Evolutionary conservation across 495 filamentous ascomycete genomes (phyloP).

Genomic region (Penicillium antarcticum): DNA sequence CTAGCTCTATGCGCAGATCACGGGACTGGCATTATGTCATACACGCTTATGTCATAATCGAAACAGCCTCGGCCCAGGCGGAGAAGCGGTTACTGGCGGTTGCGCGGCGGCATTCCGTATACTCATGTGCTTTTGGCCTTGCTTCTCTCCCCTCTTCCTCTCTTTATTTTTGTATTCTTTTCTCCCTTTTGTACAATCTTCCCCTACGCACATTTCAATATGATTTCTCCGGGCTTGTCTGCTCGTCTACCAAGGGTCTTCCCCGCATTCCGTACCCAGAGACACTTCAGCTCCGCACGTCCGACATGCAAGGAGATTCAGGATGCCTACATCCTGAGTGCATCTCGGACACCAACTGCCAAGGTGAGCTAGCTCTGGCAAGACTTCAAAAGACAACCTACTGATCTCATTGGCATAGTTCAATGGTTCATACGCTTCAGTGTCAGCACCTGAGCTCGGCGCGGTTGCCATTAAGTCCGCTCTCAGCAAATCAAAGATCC

Average conservation of each 20-base stretch:
- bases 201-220: conserved; percentile 2
- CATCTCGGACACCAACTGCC: conserved; percentile 79
- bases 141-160: neutral
- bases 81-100: conserved; percentile 28
- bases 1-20: neutral
- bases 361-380: conserved; percentile 53
- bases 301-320: conserved; percentile 64
- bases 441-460: conserved; percentile 82
- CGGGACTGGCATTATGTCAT: conserved; percentile 15
- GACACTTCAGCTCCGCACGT: conserved; percentile 65
- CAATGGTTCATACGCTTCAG: conserved; percentile 80
- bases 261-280: conserved; percentile 48
- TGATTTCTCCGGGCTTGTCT: conserved; percentile 27
- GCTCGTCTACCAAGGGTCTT: conserved; percentile 29
- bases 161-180: neutral
- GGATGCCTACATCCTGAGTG: conserved; percentile 89
- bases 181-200: neutral
- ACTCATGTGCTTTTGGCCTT: conserved; percentile 1
- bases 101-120: conserved; percentile 5
- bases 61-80: conserved; percentile 31
- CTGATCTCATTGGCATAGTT: conserved; percentile 54
- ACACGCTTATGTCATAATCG: conserved; percentile 9
- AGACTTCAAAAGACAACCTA: neutral
- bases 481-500: conserved; percentile 75
- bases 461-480: conserved; percentile 87